These are phyloP conservation scores for Ogataea hybrid DNA, from an alignment of 1,139 yeast genomes.

Conservation along the genomic window DNA sequence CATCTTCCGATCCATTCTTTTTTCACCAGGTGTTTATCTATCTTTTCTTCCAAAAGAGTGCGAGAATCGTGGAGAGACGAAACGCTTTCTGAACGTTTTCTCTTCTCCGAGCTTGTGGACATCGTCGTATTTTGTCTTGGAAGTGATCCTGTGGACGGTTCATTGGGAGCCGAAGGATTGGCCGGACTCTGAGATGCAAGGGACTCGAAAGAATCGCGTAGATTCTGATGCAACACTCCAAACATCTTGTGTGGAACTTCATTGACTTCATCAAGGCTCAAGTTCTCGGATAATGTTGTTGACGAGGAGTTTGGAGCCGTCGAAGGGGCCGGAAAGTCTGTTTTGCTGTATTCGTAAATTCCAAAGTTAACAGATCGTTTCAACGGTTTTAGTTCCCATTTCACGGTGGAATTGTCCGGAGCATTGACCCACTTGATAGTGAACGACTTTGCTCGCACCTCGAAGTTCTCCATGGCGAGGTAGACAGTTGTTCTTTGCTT, in stretches of 20 bases:
- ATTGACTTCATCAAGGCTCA: slow-evolving; percentile 29
- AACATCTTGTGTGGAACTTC: slow-evolving; percentile 28
- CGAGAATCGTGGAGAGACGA: slow-evolving; percentile 13
- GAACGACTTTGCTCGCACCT: slow-evolving; percentile 84
- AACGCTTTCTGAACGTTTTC: slow-evolving; percentile 18
- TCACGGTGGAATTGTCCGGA: slow-evolving; percentile 61
- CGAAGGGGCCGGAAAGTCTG: slow-evolving; percentile 31
- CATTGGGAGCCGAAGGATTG: slow-evolving; percentile 2
- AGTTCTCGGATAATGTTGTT: slow-evolving; percentile 20
- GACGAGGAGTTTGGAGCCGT: slow-evolving; percentile 37
- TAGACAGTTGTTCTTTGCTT: not conserved
- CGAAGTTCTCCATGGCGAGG: slow-evolving; percentile 73
- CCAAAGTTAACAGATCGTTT: slow-evolving; percentile 78
- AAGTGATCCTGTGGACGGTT: not conserved
- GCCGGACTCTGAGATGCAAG: slow-evolving; percentile 8
- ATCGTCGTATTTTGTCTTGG: not conserved
- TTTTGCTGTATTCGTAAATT: slow-evolving; percentile 47
- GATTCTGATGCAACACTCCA: slow-evolving; percentile 14
- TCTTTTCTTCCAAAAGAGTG: slow-evolving; percentile 36
- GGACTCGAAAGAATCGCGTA: slow-evolving; percentile 19
- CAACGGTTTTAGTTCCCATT: slow-evolving; percentile 81
- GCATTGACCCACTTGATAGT: slow-evolving; percentile 88
- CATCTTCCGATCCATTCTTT: slow-evolving; percentile 47
- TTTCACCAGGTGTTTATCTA: slow-evolving; percentile 38
- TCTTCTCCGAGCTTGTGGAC: slow-evolving; percentile 3